Evolutionary conservation across 192 early-diverging fungal species (phyloP), one percentile per base, ranked within the genome.

Genomic region (Umbelopsis sp.): DNA sequence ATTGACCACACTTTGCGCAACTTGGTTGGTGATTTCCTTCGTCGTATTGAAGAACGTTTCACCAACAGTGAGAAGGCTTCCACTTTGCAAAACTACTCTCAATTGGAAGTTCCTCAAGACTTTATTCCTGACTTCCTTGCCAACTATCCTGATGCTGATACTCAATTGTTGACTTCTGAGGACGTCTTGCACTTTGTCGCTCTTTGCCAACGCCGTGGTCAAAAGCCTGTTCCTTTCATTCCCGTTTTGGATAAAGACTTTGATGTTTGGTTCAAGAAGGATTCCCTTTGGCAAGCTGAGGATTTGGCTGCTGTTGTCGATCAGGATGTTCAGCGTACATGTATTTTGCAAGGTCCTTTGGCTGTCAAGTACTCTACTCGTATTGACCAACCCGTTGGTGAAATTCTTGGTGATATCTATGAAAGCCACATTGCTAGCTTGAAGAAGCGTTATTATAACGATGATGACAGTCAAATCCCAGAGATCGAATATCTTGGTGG

Each of bases 171-270:
- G 67, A 93, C 92, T 26, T 89, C 91, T 59, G 94, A 94, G 72
- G 94, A 95, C 81, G 90, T 93, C 22, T 84, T 91, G 67, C 88
- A 93, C 86, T 94, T 95, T 80, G 74, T 95, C 51, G 84, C 88
- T 74, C 78, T 94, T 26, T 90, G 86, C 78, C 83, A 84, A 29
- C 87, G 86, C 80, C 93, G 90, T 49, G 90, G 90, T 25, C 90
- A 93, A 72, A 96, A 96, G 82, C 97, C 94, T 14, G 90, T 93
- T 10, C 92, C 94, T 36, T 97, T 96, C 77, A 91, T 98, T 44
- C 91, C 93, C 9, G 86, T 91, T 16, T 77, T 98, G 21, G 95
- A 95, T 72, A 88, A 90, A 66, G 91, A 93, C 80, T 96, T 98
- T 83, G 93, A 94, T 74, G 83, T 87, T 21, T 91, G 92, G 90